Evolutionary conservation across 140 eudicot species (phyloP).

Genomic region (Oenanthe javanica): DNA sequence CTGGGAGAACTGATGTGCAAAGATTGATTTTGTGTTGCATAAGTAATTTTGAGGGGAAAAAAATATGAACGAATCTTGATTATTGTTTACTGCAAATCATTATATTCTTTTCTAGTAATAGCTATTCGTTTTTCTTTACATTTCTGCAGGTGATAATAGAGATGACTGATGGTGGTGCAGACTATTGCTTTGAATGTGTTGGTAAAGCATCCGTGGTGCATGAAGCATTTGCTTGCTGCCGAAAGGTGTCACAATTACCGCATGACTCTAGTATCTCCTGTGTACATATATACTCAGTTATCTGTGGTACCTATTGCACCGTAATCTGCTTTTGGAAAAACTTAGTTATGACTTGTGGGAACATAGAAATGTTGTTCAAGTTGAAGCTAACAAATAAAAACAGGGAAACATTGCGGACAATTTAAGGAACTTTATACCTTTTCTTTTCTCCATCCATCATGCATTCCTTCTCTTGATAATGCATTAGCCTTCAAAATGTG

Average conservation of each 20-base stretch:
- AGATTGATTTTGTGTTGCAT: background rate
- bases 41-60: background rate
- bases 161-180: too few species aligned
- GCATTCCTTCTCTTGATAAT: background rate
- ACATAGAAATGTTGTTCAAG: background rate
- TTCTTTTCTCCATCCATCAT: background rate
- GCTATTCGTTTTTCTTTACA: slow-evolving; percentile 42
- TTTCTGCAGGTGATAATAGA: too few species aligned
- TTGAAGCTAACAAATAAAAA: background rate
- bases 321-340: background rate
- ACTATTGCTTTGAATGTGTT: slow-evolving; percentile 28
- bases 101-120: slow-evolving; percentile 31
- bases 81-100: background rate
- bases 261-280: slow-evolving; percentile 3
- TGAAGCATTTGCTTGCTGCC: slow-evolving; percentile 75
- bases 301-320: background rate
- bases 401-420: background rate
- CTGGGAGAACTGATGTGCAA: too few species aligned
- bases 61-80: background rate
- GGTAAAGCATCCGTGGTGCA: slow-evolving; percentile 56
- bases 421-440: background rate
- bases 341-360: background rate
- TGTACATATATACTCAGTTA: background rate
- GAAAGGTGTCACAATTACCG: slow-evolving; percentile 41
- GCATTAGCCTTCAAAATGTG: background rate